phyloP scores from a whole-genome alignment of 495 filamentous ascomycete species.

The Talaromyces ruber region DNA sequence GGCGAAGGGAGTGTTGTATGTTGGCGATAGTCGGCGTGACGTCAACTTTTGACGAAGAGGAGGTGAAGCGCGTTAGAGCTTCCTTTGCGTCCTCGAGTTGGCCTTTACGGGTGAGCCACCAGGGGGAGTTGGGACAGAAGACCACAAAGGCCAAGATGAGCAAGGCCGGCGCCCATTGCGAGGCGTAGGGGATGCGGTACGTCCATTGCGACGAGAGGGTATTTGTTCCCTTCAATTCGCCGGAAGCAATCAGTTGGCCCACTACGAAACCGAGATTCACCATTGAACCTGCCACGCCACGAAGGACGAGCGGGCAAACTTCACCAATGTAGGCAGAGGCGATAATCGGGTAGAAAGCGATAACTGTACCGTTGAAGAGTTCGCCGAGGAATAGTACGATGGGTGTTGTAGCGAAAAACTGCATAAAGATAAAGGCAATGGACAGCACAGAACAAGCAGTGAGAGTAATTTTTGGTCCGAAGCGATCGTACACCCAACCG shows the following conservation, averaged over 20 bases:
- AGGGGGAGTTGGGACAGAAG: slow-evolving; percentile 43
- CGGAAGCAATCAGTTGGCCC: slow-evolving; percentile 30
- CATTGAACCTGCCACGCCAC: slow-evolving; percentile 29
- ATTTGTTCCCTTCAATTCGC: slow-evolving; percentile 28
- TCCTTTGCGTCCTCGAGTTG: slow-evolving; percentile 28
- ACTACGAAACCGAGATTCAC: slow-evolving; percentile 31
- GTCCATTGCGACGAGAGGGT: slow-evolving; percentile 19
- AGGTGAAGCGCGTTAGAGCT: slow-evolving; percentile 27
- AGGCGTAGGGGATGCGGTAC: slow-evolving; percentile 27
- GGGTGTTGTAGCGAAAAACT: slow-evolving; percentile 25
- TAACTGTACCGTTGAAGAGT: slow-evolving; percentile 24
- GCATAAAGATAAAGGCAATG: slow-evolving; percentile 25
- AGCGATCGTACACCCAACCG: slow-evolving; percentile 19
- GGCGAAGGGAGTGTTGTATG: slow-evolving; percentile 22
- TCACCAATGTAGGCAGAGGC: slow-evolving; percentile 28
- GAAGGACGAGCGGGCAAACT: slow-evolving; percentile 30
- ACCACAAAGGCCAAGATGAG: slow-evolving; percentile 26
- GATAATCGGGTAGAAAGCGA: slow-evolving; percentile 27
- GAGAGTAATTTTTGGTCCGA: slow-evolving; percentile 21
- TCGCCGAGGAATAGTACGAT: slow-evolving; percentile 24
- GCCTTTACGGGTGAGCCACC: slow-evolving; percentile 37
- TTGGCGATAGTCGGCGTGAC: slow-evolving; percentile 18
- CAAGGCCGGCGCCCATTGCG: slow-evolving; percentile 25
- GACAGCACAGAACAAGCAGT: slow-evolving; percentile 22
- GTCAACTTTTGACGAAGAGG: slow-evolving; percentile 7